Evolutionary conservation across 176 grass and related monocot genomes (phyloP).

Genomic region (Secale cereale): DNA sequence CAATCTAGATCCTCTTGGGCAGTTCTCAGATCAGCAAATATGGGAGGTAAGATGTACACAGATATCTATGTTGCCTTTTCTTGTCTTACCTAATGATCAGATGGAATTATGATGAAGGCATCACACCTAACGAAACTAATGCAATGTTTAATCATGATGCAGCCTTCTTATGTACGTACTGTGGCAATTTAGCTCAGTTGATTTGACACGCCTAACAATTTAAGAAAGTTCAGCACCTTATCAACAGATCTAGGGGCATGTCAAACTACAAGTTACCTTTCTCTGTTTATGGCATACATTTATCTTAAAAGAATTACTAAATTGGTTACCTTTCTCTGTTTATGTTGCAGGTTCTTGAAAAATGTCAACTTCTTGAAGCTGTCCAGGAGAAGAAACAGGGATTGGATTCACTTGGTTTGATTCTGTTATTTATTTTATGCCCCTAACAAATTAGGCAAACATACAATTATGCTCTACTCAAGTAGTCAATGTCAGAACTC

Average conservation of each 20-base stretch:
- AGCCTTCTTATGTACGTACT: too few relatives aligned
- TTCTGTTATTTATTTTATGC: background rate
- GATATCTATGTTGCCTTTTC: background rate
- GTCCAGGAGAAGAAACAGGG: slow-evolving; percentile 81
- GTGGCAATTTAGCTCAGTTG: too few relatives aligned
- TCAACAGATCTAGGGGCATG: background rate
- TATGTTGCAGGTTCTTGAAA: slow-evolving; percentile 67
- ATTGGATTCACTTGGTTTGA: slow-evolving; percentile 75
- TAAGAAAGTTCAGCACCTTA: background rate
- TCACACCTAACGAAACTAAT: too few relatives aligned
- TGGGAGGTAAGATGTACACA: slow-evolving; percentile 67
- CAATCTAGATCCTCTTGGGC: slow-evolving; percentile 74
- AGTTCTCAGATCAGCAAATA: slow-evolving; percentile 75
- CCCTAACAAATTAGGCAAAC: background rate
- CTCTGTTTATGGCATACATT: slow-evolving; percentile 1
- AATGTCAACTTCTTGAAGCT: slow-evolving; percentile 87
- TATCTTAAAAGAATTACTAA: background rate
- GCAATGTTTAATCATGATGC: too few relatives aligned
- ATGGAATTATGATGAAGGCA: background rate
- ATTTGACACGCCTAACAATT: background rate
- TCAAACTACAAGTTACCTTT: background rate
- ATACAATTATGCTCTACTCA: background rate
- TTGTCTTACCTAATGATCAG: too few relatives aligned
- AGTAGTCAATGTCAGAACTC: background rate
- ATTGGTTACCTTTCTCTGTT: background rate